Evolutionary conservation across 2,329 filamentous ascomycete species (phyloP), one percentile per base, ranked within the genome.

Genomic region (Cercospora sojina): DNA sequence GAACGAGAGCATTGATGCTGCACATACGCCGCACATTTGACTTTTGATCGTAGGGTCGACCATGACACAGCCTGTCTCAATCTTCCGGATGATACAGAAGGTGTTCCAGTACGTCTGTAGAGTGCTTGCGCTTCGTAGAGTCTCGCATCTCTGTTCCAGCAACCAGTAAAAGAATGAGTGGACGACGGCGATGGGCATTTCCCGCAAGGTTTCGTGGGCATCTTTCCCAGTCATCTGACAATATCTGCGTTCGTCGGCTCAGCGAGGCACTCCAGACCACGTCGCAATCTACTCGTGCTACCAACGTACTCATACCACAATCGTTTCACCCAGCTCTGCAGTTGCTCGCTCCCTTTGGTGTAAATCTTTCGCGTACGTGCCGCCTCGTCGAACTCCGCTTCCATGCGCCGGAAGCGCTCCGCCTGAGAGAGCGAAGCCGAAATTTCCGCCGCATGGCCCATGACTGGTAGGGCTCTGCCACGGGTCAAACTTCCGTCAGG

Each of bases 101-200:
- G 55, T 58, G 20, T 58, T 58, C 55, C 5, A 58, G 32, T 58
- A 58, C n/a, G 29, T 58, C 55, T 58, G 5, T 32, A 58, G 55
- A 16, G 55, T 58, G 29, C 55, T 58, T 41, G 29, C 29, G 10
- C 55, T 58, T 58, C 55, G 55, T 12, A 58, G 8, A 23, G 55
- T 58, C 29, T 58, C 55, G 55, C 29, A 38, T 16, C 55, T 58
- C 55, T 58, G 8, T 58, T 58, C 55, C 5, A 58, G 55, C n/a
- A 58, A 58, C 55, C 8, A 58, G 55, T 58, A 41, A 41, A 58
- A 58, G 55, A 58, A 58, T 58, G 10, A 41, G 55, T 58, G 10
- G 29, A 58, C 29, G 29, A 58, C 29, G n/a, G 29, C n/a, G 29
- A 58, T 58, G 3, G 55, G 29, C 29, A 58, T 58, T 32, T 20